These are phyloP conservation scores for Heterobasidion occidentale DNA, from an alignment of 1,284 basidiomycete genomes.

Conservation along the genomic window DNA sequence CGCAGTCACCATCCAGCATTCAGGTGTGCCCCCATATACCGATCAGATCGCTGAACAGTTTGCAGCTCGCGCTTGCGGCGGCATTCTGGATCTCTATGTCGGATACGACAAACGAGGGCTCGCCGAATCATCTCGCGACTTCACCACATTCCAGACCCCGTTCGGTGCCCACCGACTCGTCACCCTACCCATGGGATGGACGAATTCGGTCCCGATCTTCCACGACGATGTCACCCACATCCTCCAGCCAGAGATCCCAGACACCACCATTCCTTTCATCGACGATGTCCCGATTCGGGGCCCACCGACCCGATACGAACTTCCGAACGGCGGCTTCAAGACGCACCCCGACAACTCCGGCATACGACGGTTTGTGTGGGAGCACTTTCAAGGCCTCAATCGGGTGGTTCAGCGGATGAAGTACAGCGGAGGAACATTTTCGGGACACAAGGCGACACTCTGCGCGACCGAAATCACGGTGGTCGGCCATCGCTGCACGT, in stretches of 20 bases:
- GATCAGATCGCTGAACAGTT: neutral
- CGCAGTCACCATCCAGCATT: neutral
- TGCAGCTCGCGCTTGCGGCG: neutral
- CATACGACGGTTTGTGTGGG: constrained; percentile 25
- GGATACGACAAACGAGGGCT: neutral
- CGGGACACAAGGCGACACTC: constrained; percentile 14
- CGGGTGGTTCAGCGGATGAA: constrained; percentile 20
- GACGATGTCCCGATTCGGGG: constrained; percentile 19
- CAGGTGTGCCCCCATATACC: neutral
- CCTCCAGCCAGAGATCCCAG: constrained; percentile 24
- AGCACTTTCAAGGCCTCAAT: constrained; percentile 21
- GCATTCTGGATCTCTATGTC: neutral
- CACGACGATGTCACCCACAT: constrained; percentile 26
- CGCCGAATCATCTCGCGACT: neutral
- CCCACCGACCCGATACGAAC: constrained; percentile 12
- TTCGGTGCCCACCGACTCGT: constrained; percentile 14
- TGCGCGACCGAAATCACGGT: constrained; percentile 13
- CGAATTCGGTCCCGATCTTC: constrained; percentile 27
- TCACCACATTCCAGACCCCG: neutral
- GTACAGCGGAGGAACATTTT: constrained; percentile 17
- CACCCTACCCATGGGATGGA: constrained; percentile 28
- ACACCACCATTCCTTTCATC: constrained; percentile 23
- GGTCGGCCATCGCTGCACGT: constrained; percentile 20
- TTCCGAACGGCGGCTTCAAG: constrained; percentile 14
- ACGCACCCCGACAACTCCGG: constrained; percentile 20